These are phyloP conservation scores for Metschnikowia amazonensis DNA, from an alignment of 805 yeast species.

Conservation along the genomic window DNA sequence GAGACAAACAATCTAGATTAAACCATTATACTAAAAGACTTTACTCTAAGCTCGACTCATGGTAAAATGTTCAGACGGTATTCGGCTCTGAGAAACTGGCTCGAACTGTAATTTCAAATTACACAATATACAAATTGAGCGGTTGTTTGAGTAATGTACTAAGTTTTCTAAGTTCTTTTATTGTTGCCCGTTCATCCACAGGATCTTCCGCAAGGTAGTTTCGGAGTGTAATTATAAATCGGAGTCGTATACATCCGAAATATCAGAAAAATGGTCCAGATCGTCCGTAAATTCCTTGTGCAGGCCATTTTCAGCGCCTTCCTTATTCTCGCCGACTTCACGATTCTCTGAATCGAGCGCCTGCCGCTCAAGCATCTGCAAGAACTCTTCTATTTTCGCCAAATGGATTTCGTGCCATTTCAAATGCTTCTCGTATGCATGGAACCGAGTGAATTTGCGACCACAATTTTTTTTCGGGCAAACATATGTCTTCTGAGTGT, in stretches of 20 bases:
- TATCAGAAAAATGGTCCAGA: slow-evolving; percentile 10
- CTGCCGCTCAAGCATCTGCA: slow-evolving; percentile 3
- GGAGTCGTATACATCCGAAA: slow-evolving; percentile 3
- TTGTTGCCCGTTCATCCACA: no score
- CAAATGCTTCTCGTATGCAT: slow-evolving; percentile 16
- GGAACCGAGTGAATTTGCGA: slow-evolving; percentile 10
- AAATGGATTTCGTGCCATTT: slow-evolving; percentile 23
- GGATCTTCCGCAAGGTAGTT: no score
- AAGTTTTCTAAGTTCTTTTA: no score
- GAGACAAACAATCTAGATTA: not conserved
- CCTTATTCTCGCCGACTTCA: not conserved
- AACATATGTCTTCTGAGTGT: slow-evolving; percentile 5
- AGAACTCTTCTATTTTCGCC: slow-evolving; percentile 24
- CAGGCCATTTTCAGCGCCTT: not conserved
- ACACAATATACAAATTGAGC: no score
- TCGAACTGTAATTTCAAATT: no score
- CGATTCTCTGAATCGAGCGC: not conserved
- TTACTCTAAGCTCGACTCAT: no score
- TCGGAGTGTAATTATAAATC: not conserved
- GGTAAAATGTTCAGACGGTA: no score
- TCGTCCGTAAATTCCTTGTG: not conserved
- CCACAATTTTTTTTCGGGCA: slow-evolving; percentile 15
- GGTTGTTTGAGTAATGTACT: no score
- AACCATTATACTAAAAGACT: no score
- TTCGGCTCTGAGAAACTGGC: no score